Base-by-base conservation (phyloP, 2,329 filamentous ascomycete species). In the Aspergillus hiratsukae region DNA sequence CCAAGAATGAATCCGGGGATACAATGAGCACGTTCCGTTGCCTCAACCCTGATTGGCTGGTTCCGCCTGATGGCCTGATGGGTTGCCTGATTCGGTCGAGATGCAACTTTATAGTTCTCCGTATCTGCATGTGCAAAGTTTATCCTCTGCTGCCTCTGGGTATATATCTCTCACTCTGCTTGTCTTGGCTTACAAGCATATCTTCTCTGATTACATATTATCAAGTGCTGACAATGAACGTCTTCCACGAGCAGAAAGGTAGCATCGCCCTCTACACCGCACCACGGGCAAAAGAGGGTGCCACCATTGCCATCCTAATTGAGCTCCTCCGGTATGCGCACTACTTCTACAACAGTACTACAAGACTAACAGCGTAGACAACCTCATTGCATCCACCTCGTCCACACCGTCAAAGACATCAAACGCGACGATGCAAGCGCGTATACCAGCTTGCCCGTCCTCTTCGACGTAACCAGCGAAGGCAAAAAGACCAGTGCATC, bases 171-270 rank as follows among this genome's bases (percentile, higher is more conserved):
- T 17, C 31, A 2, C 11, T 14, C 23, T 23, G 23, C 23, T 35
- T 35, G n/a, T n/a, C 31, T 35, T 35, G 31, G 14, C 11, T 5
- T 31, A 11, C 14, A 14, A 2, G 5, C 11, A 17, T 17, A 11
- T 35, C 5, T 4, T 4, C 14, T 17, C 14, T 5, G 2, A 14
- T 29, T 29, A 31, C 17, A 23, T 23, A 23, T 23, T 3, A 23
- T 23, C 3, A 23, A 23, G 23, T 23, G 23, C 23, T 23, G 23
- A 23, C 3, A 51, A 58, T 58, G 56, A 58, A 58, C n/a, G 53
- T 58, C 25, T 58, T 58, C n/a, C 6, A 55, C 25, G 56, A 58
- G 11, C 49, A 55, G 14, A 25, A 43, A 21, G 53, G 49, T 27
- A 35, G 25, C 6, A 58, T 58, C 49, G 28, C 56, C 27, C 56